These are phyloP conservation scores for Larix sibirica DNA, from an alignment of 83 land plant genomes.

Conservation along the genomic window DNA sequence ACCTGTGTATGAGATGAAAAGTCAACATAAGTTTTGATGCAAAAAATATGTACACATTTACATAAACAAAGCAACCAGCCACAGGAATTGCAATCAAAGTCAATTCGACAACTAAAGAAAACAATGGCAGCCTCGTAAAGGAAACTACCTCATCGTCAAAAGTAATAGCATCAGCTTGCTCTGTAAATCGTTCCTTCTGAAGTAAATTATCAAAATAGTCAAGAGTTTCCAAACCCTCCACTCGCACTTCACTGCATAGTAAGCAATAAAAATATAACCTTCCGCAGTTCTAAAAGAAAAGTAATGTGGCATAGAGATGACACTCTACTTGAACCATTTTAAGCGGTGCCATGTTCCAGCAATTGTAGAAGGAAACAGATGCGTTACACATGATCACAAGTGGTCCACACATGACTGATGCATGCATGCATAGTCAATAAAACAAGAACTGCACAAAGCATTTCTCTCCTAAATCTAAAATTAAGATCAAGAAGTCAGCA, in stretches of 20 bases:
- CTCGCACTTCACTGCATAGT: conserved; percentile 51
- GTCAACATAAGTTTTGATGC: conserved; percentile 1
- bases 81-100: not conserved
- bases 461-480: not conserved
- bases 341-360: not conserved
- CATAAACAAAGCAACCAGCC: not conserved
- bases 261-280: not conserved
- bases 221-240: conserved; percentile 65
- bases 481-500: not conserved
- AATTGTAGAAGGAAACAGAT: no score
- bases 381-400: no score
- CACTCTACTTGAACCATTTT: not conserved
- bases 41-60: not conserved
- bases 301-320: not conserved
- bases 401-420: no score
- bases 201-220: conserved; percentile 58
- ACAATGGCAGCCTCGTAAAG: not conserved
- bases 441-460: no score
- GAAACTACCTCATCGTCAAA: conserved; percentile 56
- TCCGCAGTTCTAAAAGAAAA: not conserved
- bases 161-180: conserved; percentile 66
- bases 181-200: conserved; percentile 48
- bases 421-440: no score
- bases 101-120: not conserved
- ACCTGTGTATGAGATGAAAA: conserved; percentile 21